Percentiles rank a stretch among this genome's conserved stretches.
These are phyloP conservation scores for Aspergillus tamarii DNA, from an alignment of 2,329 filamentous ascomycete genomes.

Conservation along the genomic window DNA sequence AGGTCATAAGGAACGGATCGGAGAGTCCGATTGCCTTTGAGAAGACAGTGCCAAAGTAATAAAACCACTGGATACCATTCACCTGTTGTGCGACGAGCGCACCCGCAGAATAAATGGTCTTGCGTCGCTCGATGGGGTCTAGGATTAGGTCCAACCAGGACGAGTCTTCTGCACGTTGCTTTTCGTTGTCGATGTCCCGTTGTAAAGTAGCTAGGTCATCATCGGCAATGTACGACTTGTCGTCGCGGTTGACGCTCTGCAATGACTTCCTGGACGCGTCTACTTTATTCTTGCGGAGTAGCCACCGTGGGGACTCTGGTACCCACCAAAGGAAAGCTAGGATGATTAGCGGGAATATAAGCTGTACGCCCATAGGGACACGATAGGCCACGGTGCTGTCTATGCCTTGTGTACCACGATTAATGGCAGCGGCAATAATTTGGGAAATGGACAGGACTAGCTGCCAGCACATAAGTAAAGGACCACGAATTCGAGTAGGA, in stretches of 20 bases:
- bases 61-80: slow-evolving; percentile 4
- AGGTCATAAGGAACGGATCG: slow-evolving; percentile 1
- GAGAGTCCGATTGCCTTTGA: slow-evolving; percentile 5
- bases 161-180: background rate
- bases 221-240: background rate
- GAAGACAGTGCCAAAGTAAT: slow-evolving; percentile 6
- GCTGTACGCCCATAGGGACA: background rate
- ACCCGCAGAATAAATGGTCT: background rate
- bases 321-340: background rate
- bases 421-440: slow-evolving; percentile 4
- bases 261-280: background rate
- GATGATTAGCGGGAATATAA: background rate
- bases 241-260: background rate
- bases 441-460: slow-evolving; percentile 1
- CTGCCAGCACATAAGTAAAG: slow-evolving; percentile 2
- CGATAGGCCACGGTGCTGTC: background rate
- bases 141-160: background rate
- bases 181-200: background rate
- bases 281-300: background rate
- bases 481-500: background rate
- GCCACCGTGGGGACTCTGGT: slow-evolving; percentile 2
- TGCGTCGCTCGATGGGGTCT: slow-evolving; percentile 3
- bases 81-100: slow-evolving; percentile 4
- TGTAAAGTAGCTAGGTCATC: background rate
- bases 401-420: background rate